Conservation (phyloP, 1,139 yeast genomes). For the Casaregolazyma lundiana region DNA sequence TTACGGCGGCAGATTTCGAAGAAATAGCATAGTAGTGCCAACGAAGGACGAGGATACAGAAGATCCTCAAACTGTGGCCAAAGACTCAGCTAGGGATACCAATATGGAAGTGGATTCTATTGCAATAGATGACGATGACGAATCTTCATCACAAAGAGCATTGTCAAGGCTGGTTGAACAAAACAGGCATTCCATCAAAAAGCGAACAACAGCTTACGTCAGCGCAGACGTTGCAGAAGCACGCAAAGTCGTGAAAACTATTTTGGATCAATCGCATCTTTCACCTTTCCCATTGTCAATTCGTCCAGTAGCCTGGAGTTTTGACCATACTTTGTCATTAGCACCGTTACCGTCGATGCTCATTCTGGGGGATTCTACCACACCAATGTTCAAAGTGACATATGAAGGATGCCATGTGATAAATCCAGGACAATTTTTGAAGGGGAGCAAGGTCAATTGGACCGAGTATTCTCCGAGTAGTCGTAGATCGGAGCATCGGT, state of each 20-base stretch:
- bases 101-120: neutral
- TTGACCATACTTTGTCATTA: constrained; percentile 63
- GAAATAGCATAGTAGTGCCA: constrained; percentile 60
- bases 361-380: constrained; percentile 61
- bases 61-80: constrained; percentile 17
- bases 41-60: constrained; percentile 33
- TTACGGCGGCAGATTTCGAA: constrained; percentile 56
- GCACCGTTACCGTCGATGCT: constrained; percentile 63
- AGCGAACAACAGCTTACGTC: constrained; percentile 19
- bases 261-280: constrained; percentile 81
- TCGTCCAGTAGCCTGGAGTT: constrained; percentile 64
- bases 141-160: constrained; percentile 19
- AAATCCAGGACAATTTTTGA: constrained; percentile 60
- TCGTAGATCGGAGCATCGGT: constrained; percentile 20
- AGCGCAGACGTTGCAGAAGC: constrained; percentile 54
- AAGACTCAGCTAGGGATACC: neutral
- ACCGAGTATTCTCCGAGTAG: constrained; percentile 59
- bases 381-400: constrained; percentile 67
- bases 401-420: constrained; percentile 80
- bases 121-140: constrained; percentile 17
- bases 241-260: constrained; percentile 68
- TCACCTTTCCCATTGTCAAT: constrained; percentile 67
- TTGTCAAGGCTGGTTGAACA: constrained; percentile 21
- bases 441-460: constrained; percentile 50
- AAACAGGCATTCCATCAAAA: constrained; percentile 14